Conservation (phyloP, 2,329 filamentous ascomycete genomes). For the Penicillium corylophilum region DNA sequence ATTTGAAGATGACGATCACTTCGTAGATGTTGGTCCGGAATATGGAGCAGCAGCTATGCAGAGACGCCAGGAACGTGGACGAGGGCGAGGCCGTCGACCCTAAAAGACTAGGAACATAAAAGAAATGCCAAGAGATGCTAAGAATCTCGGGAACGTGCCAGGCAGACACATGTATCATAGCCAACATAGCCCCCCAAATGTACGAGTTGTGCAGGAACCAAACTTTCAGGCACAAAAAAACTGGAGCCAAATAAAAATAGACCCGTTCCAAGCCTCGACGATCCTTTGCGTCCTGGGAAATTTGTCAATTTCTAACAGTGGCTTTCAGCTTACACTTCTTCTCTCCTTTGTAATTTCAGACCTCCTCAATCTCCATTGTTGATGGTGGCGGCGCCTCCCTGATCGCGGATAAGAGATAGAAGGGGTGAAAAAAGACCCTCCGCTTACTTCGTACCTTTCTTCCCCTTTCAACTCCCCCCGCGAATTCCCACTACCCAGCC, state of each 20-base stretch:
- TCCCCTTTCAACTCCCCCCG: conserved; percentile 10
- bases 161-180: conserved; percentile 19
- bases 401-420: conserved; percentile 25
- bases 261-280: conserved; percentile 3
- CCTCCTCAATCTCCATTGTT: conserved; percentile 8
- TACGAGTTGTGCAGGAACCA: not conserved
- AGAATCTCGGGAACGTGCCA: too few relatives aligned
- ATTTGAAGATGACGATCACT: conserved; percentile 64
- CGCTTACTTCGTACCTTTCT: conserved; percentile 5
- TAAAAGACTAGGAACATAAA: conserved; percentile 9
- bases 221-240: conserved; percentile 1
- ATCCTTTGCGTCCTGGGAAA: conserved; percentile 1
- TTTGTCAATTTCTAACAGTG: conserved; percentile 7
- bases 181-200: not conserved
- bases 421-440: conserved; percentile 5
- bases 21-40: conserved; percentile 72
- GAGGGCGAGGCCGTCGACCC: conserved; percentile 26
- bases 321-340: not conserved
- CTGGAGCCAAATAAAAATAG: conserved; percentile 11
- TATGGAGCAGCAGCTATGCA: conserved; percentile 39
- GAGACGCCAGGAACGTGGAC: conserved; percentile 18
- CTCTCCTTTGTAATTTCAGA: conserved; percentile 1
- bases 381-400: conserved; percentile 13
- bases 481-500: conserved; percentile 10
- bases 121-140: not conserved